phyloP scores from a whole-genome alignment of 1,284 basidiomycete genomes.

The Tylopilus sp. region DNA sequence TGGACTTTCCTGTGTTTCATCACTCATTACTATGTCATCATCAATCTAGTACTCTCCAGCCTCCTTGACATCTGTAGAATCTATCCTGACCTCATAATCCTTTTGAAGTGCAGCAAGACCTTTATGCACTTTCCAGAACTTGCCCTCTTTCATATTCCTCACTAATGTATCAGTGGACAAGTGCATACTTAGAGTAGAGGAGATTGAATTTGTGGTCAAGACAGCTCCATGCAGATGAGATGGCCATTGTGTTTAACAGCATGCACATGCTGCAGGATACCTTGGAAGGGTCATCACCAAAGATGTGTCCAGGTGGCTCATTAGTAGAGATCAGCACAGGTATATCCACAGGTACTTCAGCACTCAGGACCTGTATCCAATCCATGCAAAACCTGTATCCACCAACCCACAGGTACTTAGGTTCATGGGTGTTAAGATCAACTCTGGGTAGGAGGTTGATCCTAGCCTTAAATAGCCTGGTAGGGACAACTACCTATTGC shows the following conservation, averaged over 20 bases:
- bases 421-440: no score
- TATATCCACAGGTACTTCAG: no score
- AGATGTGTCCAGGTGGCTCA: conserved; percentile 83
- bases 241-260: conserved; percentile 87
- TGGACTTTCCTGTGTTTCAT: not conserved
- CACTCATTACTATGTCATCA: not conserved
- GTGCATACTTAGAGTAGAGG: conserved; percentile 89
- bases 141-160: conserved; percentile 99
- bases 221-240: conserved; percentile 87
- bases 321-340: no score
- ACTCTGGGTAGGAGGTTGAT: no score
- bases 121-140: conserved; percentile 97
- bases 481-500: no score
- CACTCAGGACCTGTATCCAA: no score
- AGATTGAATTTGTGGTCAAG: conserved; percentile 96
- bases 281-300: conserved; percentile 87
- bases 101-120: conserved; percentile 97
- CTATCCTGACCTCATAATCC: conserved; percentile 93
- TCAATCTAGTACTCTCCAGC: conserved; percentile 72
- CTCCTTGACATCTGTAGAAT: conserved; percentile 85
- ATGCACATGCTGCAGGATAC: conserved; percentile 89
- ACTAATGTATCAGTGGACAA: conserved; percentile 94
- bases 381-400: no score
- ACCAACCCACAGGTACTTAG: no score
- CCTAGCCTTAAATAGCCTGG: no score